Evolutionary conservation across 768 basidiomycete genomes (phyloP).

Genomic region (Hygrocybe coccinea): DNA sequence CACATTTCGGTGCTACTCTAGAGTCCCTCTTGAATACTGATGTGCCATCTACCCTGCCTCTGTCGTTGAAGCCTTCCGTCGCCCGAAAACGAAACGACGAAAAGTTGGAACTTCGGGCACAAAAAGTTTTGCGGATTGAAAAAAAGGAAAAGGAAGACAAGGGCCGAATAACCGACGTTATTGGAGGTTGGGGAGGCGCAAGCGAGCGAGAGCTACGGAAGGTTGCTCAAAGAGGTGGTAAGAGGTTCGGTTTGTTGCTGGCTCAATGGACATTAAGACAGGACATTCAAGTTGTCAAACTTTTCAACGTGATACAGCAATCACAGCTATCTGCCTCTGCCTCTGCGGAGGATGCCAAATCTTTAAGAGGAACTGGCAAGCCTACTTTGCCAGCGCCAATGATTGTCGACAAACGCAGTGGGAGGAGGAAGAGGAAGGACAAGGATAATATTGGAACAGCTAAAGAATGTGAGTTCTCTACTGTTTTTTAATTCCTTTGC

Average conservation of each 20-base stretch:
- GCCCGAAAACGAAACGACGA: conserved; percentile 66
- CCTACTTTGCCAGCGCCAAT: conserved; percentile 65
- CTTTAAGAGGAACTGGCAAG: conserved; percentile 65
- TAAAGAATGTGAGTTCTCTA: conserved; percentile 48
- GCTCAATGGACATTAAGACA: neutral
- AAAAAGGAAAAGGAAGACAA: conserved; percentile 71
- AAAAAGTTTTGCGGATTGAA: conserved; percentile 64
- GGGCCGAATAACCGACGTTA: conserved; percentile 61
- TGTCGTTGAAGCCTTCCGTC: conserved; percentile 76
- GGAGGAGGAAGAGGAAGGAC: conserved; percentile 45
- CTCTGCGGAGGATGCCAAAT: conserved; percentile 55
- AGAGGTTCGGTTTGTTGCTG: conserved; percentile 13
- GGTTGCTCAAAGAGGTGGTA: conserved; percentile 83
- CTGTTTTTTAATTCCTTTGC: conserved; percentile 3
- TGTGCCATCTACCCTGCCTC: conserved; percentile 62
- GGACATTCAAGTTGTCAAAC: conserved; percentile 56
- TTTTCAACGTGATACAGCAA: conserved; percentile 84
- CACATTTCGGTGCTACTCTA: conserved; percentile 70
- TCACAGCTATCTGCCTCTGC: conserved; percentile 56
- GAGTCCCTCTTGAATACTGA: conserved; percentile 68
- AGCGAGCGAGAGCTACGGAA: conserved; percentile 72
- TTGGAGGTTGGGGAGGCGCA: conserved; percentile 87
- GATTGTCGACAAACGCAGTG: conserved; percentile 44
- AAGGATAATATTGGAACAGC: conserved; percentile 52
- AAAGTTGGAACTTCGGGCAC: conserved; percentile 68